Evolutionary conservation across 1,139 yeast genomes (phyloP), one percentile per base, ranked within the genome.

Genomic region (Candida sanyaensis): DNA sequence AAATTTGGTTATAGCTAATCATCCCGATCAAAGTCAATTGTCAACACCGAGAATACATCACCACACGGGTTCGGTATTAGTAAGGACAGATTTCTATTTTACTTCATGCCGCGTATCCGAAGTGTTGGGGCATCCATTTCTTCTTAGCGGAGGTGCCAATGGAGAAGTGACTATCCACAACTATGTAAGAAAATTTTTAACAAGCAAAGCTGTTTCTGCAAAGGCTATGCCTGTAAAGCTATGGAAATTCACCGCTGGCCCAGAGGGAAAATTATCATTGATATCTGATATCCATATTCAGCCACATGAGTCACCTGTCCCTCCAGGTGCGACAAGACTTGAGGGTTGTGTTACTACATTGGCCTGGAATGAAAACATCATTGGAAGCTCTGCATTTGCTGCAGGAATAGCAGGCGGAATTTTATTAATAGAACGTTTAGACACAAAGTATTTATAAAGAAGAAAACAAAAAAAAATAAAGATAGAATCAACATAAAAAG

Each of bases 321-420:
- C 58, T 32, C 53, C 71, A 11, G 68, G 71, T 10, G 63, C 80
- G 1, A 79, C 75, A 50, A 86, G 90, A 4, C 72, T 78, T 9
- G 78, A 82, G 11, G 71, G 84, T 3, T 66, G 73, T 21, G 69
- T 88, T 5, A 76, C 85, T 0, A 62, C 81, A 6, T 50, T 84
- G 1, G 77, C 80, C 8, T 88, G 96, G 92, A 81, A 82, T 57
- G 87, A 82, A 48, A 75, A 72, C 43, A 52, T 64, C 0, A 49
- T 55, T 1, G 76, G 75, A 31, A 82, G 83, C n/a, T 82, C 84
- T 12, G 73, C 79, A 63, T 86, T 78, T 63, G 85, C 86, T 3
- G 84, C 85, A n/a, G 84, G 84, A 1, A 77, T 86, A 12, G 77
- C 80, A 6, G 71, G 82, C 4, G 97, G 97, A 0, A 58, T 90